Evolutionary conservation across 2,329 filamentous ascomycete species (phyloP).

Genomic region (Diplodia scrobiculata): DNA sequence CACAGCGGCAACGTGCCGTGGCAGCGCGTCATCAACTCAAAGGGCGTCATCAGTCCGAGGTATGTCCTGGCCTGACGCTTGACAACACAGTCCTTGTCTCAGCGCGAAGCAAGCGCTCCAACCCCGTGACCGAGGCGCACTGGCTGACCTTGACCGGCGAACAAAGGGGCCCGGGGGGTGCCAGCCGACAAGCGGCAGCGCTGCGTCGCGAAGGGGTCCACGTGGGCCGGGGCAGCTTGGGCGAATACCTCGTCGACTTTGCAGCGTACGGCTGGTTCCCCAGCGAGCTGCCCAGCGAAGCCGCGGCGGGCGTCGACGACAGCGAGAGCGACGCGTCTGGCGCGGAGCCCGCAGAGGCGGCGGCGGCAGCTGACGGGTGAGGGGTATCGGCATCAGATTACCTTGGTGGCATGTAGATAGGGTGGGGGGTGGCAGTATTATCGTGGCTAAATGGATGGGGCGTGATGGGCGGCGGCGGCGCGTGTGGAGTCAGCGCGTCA

Average conservation of each 20-base stretch:
- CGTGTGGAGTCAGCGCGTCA: constrained; percentile 10
- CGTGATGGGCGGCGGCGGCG: background rate
- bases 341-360: background rate
- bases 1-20: constrained; percentile 82
- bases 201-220: constrained; percentile 53
- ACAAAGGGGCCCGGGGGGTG: constrained; percentile 49
- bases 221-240: constrained; percentile 50
- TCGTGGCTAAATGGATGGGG: background rate
- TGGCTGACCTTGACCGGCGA: constrained; percentile 2
- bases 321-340: constrained; percentile 34
- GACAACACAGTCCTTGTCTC: constrained; percentile 24
- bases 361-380: constrained; percentile 17
- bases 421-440: constrained; percentile 19
- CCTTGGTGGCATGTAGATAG: constrained; percentile 12
- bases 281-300: constrained; percentile 53
- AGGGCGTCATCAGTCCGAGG: constrained; percentile 83
- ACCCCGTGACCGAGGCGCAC: constrained; percentile 14
- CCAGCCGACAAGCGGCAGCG: constrained; percentile 51
- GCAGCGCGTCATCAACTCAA: constrained; percentile 90
- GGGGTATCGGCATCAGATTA: constrained; percentile 5
- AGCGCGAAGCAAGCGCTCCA: constrained; percentile 9
- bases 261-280: constrained; percentile 57
- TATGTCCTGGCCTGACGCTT: constrained; percentile 46
- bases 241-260: constrained; percentile 53
- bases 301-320: constrained; percentile 40